Evolutionary conservation across 163 green algal species (phyloP).

Genomic region (Prototheca wickerhamii): DNA sequence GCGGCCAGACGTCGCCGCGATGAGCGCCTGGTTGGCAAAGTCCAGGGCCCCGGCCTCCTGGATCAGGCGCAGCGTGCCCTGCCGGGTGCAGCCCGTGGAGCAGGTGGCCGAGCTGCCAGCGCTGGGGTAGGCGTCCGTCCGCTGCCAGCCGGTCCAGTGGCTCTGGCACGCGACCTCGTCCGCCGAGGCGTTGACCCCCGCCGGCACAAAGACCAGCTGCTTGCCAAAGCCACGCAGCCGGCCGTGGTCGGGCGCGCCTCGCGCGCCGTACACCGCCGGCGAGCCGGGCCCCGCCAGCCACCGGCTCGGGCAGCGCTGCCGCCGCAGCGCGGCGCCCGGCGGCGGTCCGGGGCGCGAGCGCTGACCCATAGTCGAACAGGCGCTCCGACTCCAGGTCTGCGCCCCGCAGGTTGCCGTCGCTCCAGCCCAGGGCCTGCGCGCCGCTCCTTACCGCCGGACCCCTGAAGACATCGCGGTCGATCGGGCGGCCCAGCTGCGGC

Average conservation of each 20-base stretch:
- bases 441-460: neutral
- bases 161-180: constrained; percentile 13
- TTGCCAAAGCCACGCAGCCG: constrained; percentile 6
- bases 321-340: neutral
- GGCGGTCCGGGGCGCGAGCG: constrained; percentile 10
- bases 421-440: constrained; percentile 8
- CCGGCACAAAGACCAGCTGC: constrained; percentile 12
- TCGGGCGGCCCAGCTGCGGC: constrained; percentile 7
- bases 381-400: constrained; percentile 25
- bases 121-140: neutral
- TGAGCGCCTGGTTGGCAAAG: constrained; percentile 21
- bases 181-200: neutral
- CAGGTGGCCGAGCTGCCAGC: neutral
- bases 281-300: constrained; percentile 17
- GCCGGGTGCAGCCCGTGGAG: constrained; percentile 12
- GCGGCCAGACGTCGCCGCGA: constrained; percentile 9
- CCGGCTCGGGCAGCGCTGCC: constrained; percentile 7
- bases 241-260: neutral
- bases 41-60: constrained; percentile 12
- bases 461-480: neutral
- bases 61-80: constrained; percentile 16
- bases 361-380: constrained; percentile 23
- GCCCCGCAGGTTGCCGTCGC: constrained; percentile 3
- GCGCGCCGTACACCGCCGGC: constrained; percentile 1
- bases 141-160: constrained; percentile 18